Base-by-base conservation (phyloP, 2,329 filamentous ascomycete species). In the Venturia effusa region DNA sequence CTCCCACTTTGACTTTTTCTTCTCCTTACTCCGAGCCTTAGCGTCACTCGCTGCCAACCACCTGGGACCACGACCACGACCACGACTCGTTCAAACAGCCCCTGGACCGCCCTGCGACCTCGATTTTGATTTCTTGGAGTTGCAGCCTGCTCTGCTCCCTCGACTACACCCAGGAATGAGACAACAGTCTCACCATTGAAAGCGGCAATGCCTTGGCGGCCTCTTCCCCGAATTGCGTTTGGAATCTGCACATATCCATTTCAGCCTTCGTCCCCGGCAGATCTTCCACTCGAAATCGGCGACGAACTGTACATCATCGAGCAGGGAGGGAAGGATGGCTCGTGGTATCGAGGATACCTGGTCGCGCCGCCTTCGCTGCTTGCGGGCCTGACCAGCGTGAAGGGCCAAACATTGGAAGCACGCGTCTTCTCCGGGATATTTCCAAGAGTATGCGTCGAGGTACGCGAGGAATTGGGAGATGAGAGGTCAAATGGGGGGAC, bases 271-370 rank as follows among this genome's bases (percentile, higher is more conserved):
- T 88, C 88, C 68, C 86, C 92, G 63, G 90, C 92, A 74, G 94
- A 99, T 77, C 86, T 99, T 24, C 94, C 95, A 11, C 88, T 99
- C 74, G 92, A 99, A 77, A 90, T 99, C 68, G 94, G 94, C 74
- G 94, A 99, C 83, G 94, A 99, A 78, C 82, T 99, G 68, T 99
- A 99, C 78, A 95, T 99, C 69, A 97, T 99, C 73, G 93, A 97
- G 77, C 91, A 97, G 77, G 95, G 93, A 45, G 88, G 91, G 27
- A 77, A 74, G 43, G 86, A 96, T 77, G 90, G 89, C 71, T 85
- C 90, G 74, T 99, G 94, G 95, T 89, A 93, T 76, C 88, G 94
- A 63, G 94, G 94, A 65, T 99, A 99, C 76, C 83, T 99, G 66
- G 89, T 99, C 69, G 92, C 94, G 67, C 93, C 94, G 62, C 94